Evolutionary conservation across 2,329 filamentous ascomycete species (phyloP).

Genomic region (Metarhizium robertsii): DNA sequence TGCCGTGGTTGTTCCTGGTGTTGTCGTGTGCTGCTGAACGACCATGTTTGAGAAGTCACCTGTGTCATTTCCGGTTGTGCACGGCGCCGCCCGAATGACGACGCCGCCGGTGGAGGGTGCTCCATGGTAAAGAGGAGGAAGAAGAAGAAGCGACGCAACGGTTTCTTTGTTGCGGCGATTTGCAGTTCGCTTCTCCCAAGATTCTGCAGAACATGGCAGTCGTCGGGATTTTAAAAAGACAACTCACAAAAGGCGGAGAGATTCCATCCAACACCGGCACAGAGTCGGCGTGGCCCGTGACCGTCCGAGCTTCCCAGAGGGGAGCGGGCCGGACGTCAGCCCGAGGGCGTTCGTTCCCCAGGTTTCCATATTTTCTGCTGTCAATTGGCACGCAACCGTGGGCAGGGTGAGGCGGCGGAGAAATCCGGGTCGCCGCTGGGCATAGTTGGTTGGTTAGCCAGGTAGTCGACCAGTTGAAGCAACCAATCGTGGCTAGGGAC

Average conservation of each 20-base stretch:
- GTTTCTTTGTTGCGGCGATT: neutral
- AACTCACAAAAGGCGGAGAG: neutral
- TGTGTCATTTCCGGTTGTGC: slow-evolving; percentile 5
- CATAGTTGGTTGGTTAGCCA: neutral
- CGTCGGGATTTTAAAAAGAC: neutral
- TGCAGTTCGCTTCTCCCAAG: neutral
- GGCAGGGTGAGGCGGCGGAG: neutral
- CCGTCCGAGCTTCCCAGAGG: neutral
- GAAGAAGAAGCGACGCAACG: neutral
- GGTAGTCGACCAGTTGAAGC: neutral
- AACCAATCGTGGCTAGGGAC: neutral
- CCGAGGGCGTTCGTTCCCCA: neutral
- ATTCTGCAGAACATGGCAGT: neutral
- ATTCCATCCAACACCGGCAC: neutral
- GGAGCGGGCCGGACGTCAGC: neutral
- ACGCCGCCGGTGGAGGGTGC: neutral
- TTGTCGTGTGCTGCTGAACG: neutral
- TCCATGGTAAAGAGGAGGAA: neutral
- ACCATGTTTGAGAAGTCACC: neutral
- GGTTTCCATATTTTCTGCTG: too few relatives aligned
- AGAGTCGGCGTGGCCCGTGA: neutral
- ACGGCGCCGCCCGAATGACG: neutral
- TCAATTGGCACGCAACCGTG: neutral
- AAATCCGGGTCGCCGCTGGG: neutral
- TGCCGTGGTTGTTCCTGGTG: neutral